phyloP scores from a whole-genome alignment of 2,329 filamentous ascomycete genomes.

The Orbilia quercus region DNA sequence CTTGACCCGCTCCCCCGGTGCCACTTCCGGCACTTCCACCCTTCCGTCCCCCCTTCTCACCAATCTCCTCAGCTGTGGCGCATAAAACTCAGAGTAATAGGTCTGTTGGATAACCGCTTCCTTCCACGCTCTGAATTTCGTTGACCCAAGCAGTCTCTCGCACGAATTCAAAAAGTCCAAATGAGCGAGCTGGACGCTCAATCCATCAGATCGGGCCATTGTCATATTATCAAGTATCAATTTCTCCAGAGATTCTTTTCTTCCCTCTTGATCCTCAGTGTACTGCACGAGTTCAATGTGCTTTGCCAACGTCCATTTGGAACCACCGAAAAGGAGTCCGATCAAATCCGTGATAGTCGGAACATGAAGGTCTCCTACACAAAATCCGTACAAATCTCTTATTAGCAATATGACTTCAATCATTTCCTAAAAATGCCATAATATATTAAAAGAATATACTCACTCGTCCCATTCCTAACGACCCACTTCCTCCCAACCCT shows the following conservation, averaged over 20 bases:
- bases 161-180: neutral
- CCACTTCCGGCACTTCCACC: neutral
- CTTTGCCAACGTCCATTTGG: conserved; percentile 8
- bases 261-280: neutral
- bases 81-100: neutral
- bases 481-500: neutral
- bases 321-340: conserved; percentile 1
- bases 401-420: neutral
- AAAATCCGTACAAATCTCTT: too few relatives aligned
- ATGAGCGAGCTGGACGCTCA: neutral
- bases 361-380: conserved; percentile 1
- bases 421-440: neutral
- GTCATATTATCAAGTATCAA: neutral
- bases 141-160: conserved; percentile 1
- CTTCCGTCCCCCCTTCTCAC: conserved; percentile 1
- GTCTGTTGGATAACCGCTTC: neutral
- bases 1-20: neutral
- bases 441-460: too few relatives aligned
- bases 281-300: conserved; percentile 18
- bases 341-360: neutral
- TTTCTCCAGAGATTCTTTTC: neutral
- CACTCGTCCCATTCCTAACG: neutral
- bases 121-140: neutral
- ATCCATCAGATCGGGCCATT: neutral
- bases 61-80: conserved; percentile 20